phyloP scores from a whole-genome alignment of 2,329 filamentous ascomycete species.

The Mycogone perniciosa region DNA sequence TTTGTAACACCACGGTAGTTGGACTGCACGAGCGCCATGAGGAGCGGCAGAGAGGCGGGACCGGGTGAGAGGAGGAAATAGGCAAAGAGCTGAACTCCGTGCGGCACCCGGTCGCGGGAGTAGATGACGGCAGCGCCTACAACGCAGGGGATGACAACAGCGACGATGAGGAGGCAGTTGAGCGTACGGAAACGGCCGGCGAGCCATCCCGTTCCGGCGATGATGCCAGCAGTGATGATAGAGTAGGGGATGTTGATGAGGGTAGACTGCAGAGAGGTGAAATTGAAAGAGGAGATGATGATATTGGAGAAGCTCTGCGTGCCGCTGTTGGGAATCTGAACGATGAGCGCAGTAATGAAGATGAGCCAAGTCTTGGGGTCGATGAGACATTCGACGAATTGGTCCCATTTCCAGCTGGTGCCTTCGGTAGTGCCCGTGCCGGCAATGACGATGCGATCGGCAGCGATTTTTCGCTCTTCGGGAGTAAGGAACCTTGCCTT shows the following conservation, averaged over 20 bases:
- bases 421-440: constrained; percentile 48
- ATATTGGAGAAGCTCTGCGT: constrained; percentile 54
- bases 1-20: constrained; percentile 54
- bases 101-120: constrained; percentile 32
- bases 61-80: constrained; percentile 53
- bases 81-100: constrained; percentile 45
- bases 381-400: constrained; percentile 45
- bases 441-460: constrained; percentile 40
- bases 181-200: constrained; percentile 45
- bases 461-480: constrained; percentile 44
- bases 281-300: constrained; percentile 50
- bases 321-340: constrained; percentile 57
- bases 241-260: constrained; percentile 56
- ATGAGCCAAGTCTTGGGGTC: constrained; percentile 58
- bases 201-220: constrained; percentile 43
- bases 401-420: constrained; percentile 42
- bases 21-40: constrained; percentile 48
- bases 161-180: constrained; percentile 46
- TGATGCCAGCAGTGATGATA: constrained; percentile 41
- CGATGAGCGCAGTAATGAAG: constrained; percentile 44
- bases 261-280: constrained; percentile 47
- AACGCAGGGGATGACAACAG: constrained; percentile 45
- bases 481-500: constrained; percentile 51
- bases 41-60: constrained; percentile 47
- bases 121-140: constrained; percentile 49